Evolutionary conservation across 2,329 filamentous ascomycete genomes (phyloP).

Genomic region (Bipolaris victoriae): DNA sequence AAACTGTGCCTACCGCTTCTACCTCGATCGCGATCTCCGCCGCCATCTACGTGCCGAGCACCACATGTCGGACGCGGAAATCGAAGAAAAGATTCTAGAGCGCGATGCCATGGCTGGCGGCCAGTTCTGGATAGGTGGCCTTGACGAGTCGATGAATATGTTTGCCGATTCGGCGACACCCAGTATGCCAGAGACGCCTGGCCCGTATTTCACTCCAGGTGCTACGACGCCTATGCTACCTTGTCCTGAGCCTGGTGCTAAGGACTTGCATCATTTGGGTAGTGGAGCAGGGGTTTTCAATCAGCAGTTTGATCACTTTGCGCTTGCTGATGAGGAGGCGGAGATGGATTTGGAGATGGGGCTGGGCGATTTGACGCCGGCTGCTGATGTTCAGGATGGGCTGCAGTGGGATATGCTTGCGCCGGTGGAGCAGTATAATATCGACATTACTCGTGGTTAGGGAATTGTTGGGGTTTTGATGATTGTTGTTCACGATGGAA

Average conservation of each 20-base stretch:
- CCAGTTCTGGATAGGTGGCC: slow-evolving; percentile 55
- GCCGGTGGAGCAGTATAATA: slow-evolving; percentile 37
- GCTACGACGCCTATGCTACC: slow-evolving; percentile 10
- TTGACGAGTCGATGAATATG: slow-evolving; percentile 30
- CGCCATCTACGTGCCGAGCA: slow-evolving; percentile 60
- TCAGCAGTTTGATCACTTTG: slow-evolving; percentile 24
- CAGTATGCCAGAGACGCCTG: slow-evolving; percentile 43
- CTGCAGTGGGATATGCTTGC: slow-evolving; percentile 34
- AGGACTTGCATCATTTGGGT: slow-evolving; percentile 7
- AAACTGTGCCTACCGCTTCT: slow-evolving; percentile 62
- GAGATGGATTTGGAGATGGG: slow-evolving; percentile 38
- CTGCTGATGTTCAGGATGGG: slow-evolving; percentile 28
- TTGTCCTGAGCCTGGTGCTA: slow-evolving; percentile 1
- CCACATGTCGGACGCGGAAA: slow-evolving; percentile 40
- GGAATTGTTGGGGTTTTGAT: no score
- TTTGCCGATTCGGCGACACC: slow-evolving; percentile 32
- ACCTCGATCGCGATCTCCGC: slow-evolving; percentile 63
- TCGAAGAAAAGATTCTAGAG: slow-evolving; percentile 50
- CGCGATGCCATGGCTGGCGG: slow-evolving; percentile 51
- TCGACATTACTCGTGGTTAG: slow-evolving; percentile 7
- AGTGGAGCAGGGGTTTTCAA: slow-evolving; percentile 9
- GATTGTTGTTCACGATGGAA: not conserved
- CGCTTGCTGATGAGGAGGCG: slow-evolving; percentile 25
- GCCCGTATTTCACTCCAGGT: slow-evolving; percentile 29
- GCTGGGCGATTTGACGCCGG: slow-evolving; percentile 24